A percentile compares a stretch with the other conserved stretches of the same genome.
Conservation (phyloP, 768 basidiomycete species). For the Mycena olivaceomarginata region DNA sequence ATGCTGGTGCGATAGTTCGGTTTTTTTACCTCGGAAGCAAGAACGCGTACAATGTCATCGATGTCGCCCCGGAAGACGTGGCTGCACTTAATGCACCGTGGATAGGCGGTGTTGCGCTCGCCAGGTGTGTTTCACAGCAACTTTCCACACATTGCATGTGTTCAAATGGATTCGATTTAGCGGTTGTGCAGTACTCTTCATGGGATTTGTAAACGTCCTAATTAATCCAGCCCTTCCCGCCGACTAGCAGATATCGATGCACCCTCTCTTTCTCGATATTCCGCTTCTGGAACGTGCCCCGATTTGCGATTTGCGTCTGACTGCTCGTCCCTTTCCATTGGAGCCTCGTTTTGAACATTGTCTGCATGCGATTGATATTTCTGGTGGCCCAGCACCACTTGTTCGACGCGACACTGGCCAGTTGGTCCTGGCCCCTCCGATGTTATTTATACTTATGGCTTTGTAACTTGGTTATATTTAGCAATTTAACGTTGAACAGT, state of each 20-base stretch:
- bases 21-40: conserved; percentile 41
- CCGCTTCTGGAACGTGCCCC: neutral
- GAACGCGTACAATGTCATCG: conserved; percentile 50
- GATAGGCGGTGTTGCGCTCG: conserved; percentile 37
- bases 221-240: conserved; percentile 40
- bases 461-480: neutral
- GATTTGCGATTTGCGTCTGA: neutral
- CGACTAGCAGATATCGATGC: conserved; percentile 15
- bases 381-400: neutral
- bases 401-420: neutral
- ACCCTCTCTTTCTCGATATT: neutral
- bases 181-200: conserved; percentile 39
- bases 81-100: conserved; percentile 33
- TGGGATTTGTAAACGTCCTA: conserved; percentile 35
- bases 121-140: conserved; percentile 5
- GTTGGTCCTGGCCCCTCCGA: neutral
- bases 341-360: neutral
- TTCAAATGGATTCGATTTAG: neutral
- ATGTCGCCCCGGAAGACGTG: conserved; percentile 24
- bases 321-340: neutral
- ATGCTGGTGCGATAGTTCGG: conserved; percentile 53
- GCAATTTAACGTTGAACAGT: neutral
- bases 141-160: neutral
- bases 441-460: too few relatives aligned
- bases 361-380: neutral